Base-by-base conservation (phyloP, 306 rosid genomes). In the Pyrus bretschneideri region DNA sequence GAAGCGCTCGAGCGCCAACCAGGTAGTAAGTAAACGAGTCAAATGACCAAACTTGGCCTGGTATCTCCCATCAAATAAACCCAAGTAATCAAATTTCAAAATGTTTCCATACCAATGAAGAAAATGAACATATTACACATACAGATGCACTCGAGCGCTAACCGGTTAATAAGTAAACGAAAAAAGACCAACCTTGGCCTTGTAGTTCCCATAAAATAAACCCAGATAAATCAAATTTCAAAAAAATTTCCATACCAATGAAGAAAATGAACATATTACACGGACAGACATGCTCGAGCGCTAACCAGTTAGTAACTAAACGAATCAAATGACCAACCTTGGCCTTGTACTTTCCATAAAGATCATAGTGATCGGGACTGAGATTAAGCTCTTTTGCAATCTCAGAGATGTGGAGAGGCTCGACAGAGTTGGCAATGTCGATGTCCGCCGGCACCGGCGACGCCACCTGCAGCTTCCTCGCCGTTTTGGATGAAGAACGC, bases 361-460 rank as follows among this genome's bases (percentile, higher is more conserved):
- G 97, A 46, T 95, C 99, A 76, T 95, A 95, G 74, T 92, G 93
- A 45, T 84, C 62, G 23, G 97, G 90, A 81, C 66, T 85, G 19
- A 95, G 95, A 78, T 89, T 87, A 70, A 95, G 91, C 11, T 86
- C 88, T 0, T 81, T 74, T 30, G 99, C 97, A 81, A 95, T 95
- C 78, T 92, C 81, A 18, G 91, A 84, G 74, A 95, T 90, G 63
- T 88, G 99, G 69, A 95, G 42, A 70, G 99, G 97, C 76, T 92
- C 85, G 66, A 95, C 89, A 4, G 96, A 86, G 75, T 95, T 90
- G 38, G 99, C 99, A 67, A 95, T 86, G 81, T 89, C 96, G 60
- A 95, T 95, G 79, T 95, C 99, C 0, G 97, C 89, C 3, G 99
- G 99, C 44, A 95, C 99, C 13, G 99, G 99, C 30, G 99, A 92